Percentiles rank a stretch among this genome's conserved stretches.
These are phyloP conservation scores for Umbelopsis sp. DNA, from an alignment of 192 early-diverging fungal genomes.

Conservation along the genomic window DNA sequence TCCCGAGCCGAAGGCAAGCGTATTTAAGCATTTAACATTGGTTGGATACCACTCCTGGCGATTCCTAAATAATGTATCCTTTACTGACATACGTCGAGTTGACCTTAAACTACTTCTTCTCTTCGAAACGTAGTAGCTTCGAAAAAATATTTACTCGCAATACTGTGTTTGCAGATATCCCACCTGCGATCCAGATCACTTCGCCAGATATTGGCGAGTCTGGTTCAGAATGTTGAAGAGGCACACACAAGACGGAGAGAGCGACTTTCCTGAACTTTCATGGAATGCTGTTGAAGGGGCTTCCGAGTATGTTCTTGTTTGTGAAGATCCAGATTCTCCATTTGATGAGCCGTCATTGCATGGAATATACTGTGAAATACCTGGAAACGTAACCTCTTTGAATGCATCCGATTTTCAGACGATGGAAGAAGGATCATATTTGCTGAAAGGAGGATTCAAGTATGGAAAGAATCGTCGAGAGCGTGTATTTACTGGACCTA, in stretches of 20 bases:
- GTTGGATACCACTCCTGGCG: neutral
- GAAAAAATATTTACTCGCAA: neutral
- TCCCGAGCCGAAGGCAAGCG: neutral
- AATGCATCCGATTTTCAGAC: neutral
- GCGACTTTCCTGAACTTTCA: neutral
- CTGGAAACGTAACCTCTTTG: neutral
- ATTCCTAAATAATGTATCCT: neutral
- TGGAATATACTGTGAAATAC: neutral
- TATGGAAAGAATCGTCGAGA: neutral
- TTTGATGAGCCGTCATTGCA: neutral
- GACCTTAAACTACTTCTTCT: neutral
- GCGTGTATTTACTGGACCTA: neutral
- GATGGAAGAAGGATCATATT: neutral
- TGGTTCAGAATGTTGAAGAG: neutral
- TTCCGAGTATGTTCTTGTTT: neutral
- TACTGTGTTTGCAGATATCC: neutral
- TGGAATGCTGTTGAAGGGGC: neutral
- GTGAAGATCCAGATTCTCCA: neutral
- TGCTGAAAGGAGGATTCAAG: slow-evolving; percentile 4
- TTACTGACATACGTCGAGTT: neutral
- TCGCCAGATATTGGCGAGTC: neutral
- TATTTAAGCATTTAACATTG: neutral
- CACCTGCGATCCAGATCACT: neutral
- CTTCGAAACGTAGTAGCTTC: neutral
- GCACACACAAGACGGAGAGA: neutral